Evolutionary conservation across 2,329 filamentous ascomycete genomes (phyloP).

Genomic region (Pseudonectria foliicola): DNA sequence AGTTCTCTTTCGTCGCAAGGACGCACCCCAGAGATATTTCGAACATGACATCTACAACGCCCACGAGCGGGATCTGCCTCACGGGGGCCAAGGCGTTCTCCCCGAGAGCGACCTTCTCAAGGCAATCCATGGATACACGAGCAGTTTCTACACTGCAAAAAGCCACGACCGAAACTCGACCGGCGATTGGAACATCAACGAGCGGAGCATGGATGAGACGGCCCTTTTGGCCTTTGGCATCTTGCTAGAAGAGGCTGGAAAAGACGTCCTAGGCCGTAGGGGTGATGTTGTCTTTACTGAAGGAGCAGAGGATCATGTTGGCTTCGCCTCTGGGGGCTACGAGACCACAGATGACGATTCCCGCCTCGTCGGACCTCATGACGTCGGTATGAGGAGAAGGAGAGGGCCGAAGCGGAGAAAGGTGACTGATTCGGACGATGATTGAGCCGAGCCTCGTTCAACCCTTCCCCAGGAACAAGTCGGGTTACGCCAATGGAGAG

Average conservation of each 20-base stretch:
- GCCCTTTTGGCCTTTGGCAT: constrained; percentile 70
- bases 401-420: constrained; percentile 28
- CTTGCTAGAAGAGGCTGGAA: constrained; percentile 62
- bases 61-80: constrained; percentile 47
- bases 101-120: constrained; percentile 65
- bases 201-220: constrained; percentile 68
- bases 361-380: constrained; percentile 17
- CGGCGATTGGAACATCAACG: constrained; percentile 33
- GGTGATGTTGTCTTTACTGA: constrained; percentile 70
- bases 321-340: constrained; percentile 5
- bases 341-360: constrained; percentile 12
- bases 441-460: constrained; percentile 2
- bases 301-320: constrained; percentile 25
- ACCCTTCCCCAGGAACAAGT: no score
- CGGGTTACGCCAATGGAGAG: not conserved
- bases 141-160: constrained; percentile 54
- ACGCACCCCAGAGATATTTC: constrained; percentile 59
- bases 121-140: constrained; percentile 60
- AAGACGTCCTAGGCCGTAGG: constrained; percentile 51
- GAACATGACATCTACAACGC: constrained; percentile 68
- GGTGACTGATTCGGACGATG: constrained; percentile 14
- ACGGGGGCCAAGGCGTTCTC: constrained; percentile 40
- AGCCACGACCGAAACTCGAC: constrained; percentile 14
- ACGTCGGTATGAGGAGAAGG: constrained; percentile 12
- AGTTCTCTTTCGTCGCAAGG: constrained; percentile 57